Evolutionary conservation across 1,284 basidiomycete species (phyloP), one percentile per base, ranked within the genome.

Genomic region (Trametes hirsuta): DNA sequence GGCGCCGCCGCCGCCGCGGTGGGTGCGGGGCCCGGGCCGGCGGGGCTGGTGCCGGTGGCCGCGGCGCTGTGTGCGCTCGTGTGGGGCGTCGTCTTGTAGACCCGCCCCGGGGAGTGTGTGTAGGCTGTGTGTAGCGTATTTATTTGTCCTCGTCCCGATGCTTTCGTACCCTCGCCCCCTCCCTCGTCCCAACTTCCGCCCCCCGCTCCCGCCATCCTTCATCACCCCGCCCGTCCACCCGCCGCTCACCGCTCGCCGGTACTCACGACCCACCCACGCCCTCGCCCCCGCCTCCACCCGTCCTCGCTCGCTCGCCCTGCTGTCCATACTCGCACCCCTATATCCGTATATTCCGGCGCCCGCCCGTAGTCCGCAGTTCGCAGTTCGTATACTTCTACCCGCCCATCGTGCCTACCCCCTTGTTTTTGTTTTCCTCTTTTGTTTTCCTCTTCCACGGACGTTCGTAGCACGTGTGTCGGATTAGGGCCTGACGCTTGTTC

Each of bases 1-100:
- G 55, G 55, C 35, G 60, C 58, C 34, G 41, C 30, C 15, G 12
- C 42, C 35, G 58, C 60, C 34, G 41, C 30, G 11, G 12, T 35
- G 42, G 4, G 14, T 6, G n/a, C 9, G n/a, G 49, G 18, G 44
- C 24, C 25, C 12, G 41, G 30, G 4, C 30, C 40, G n/a, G 41
- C 47, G 34, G 36, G 42, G 42, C 34, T 21, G 9, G 54, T 36
- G 42, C 21, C 14, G 9, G 54, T 30, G 47, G 51, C n/a, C n/a
- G 42, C 30, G 4, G 30, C 30, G 47, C 56, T 62, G 14, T 54
- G 22, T 3, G 48, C 35, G 14, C 21, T n/a, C 22, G 48, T 37
- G 35, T 60, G 53, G 40, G 53, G 55, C n/a, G 46, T 53, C 6
- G 46, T 53, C 6, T 41, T 62, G 18, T 57, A 50, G 47, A 3